Evolutionary conservation across 225 moss, liverwort and hornwort genomes (phyloP).

Genomic region (Physcomitrium patens): DNA sequence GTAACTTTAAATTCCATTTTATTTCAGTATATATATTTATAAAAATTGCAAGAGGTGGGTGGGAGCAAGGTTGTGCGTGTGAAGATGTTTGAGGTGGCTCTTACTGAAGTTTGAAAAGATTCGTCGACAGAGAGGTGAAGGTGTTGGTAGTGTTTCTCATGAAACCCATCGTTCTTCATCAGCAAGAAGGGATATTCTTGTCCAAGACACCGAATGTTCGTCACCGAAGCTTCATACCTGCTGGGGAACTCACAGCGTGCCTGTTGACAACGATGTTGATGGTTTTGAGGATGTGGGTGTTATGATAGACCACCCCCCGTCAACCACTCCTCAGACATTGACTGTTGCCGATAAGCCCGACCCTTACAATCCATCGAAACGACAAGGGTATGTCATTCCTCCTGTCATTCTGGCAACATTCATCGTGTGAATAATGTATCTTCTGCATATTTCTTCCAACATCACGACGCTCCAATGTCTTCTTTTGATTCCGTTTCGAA

Average conservation of each 20-base stretch:
- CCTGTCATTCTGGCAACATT: not conserved
- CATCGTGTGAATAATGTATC: not conserved
- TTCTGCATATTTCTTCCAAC: slow-evolving; percentile 5
- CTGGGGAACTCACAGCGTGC: slow-evolving; percentile 28
- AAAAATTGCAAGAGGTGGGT: slow-evolving; percentile 3
- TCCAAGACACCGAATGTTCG: slow-evolving; percentile 36
- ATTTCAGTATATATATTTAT: too few species aligned
- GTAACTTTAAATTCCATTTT: too few species aligned
- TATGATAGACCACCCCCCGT: slow-evolving; percentile 22
- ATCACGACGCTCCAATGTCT: not conserved
- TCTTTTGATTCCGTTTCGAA: slow-evolving; percentile 14
- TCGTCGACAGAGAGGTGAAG: slow-evolving; percentile 36
- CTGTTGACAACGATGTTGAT: slow-evolving; percentile 32
- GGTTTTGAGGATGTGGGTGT: slow-evolving; percentile 41
- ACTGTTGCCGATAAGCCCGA: slow-evolving; percentile 42
- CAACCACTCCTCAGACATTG: slow-evolving; percentile 18
- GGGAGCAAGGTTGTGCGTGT: not conserved
- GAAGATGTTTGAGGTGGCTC: not conserved
- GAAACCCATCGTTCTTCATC: slow-evolving; percentile 21
- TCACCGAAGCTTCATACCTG: slow-evolving; percentile 14
- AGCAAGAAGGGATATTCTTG: slow-evolving; percentile 27
- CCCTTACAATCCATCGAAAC: slow-evolving; percentile 73
- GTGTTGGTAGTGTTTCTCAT: slow-evolving; percentile 7
- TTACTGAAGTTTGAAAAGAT: not conserved
- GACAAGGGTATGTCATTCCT: slow-evolving; percentile 53